Base-by-base conservation (phyloP, 2,329 filamentous ascomycete genomes). In the Aspergillus chevalieri region DNA sequence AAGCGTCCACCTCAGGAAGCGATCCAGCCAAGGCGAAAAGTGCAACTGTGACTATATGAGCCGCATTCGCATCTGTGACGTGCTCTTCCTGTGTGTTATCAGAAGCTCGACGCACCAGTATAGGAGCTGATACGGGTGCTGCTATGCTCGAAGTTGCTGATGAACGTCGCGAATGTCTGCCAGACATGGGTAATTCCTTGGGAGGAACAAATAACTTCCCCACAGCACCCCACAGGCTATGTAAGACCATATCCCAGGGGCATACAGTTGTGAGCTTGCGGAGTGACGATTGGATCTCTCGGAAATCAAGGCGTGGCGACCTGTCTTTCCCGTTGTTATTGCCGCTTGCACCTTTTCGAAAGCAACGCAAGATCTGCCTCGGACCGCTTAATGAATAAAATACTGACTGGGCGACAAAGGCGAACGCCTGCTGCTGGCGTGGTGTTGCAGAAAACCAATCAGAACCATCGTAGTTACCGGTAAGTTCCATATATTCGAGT, bases 391-490 rank as follows among this genome's bases (percentile, higher is more conserved):
- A 52, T 12, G 71, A 65, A 52, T 70, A 76, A 50, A 68, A 71
- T 1, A 74, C 63, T 47, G 72, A 75, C 52, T 76, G 74, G 6
- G 66, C 62, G 46, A 74, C 52, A 51, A 74, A 75, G 4, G 68
- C 60, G 46, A 70, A 72, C 14, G 59, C 64, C 41, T 66, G 56
- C 15, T 66, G 66, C 49, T 73, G 70, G 4, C 59, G 58, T 36
- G 52, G 48, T n/a, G 68, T 68, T 42, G 70, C 67, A 57, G 64
- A 67, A 41, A 54, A 58, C 67, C 68, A 71, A 24, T 70, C 65
- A 5, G 64, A 62, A 24, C 65, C 62, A 8, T 72, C 68, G 38
- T 66, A 65, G 38, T 59, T 66, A 8, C 70, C 70, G 43, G 60
- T 58, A 4, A 52, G 58, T 43, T 72, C 65, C 47, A 71, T 66